Base-by-base conservation (phyloP, 352 stramenopile genomes). In the Phytophthora sansomeana region DNA sequence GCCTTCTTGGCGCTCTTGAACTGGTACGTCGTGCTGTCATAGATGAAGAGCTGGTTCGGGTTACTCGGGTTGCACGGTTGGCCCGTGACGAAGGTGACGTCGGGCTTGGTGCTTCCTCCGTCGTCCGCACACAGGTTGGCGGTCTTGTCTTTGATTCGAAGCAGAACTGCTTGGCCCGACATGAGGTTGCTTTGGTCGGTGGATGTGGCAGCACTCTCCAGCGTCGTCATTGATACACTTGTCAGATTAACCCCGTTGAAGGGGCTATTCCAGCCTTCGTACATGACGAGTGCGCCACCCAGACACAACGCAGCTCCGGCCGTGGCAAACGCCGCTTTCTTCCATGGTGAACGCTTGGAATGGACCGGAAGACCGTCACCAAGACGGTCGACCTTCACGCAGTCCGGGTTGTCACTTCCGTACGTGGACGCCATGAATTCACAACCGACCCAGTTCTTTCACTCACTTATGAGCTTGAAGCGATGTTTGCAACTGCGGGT, bases 111-210 rank as follows among this genome's bases (percentile, higher is more conserved):
- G 11, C 62, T 47, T 11, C 59, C 69, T 49, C 59, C 64, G 29
- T 71, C 64, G 39, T 77, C 63, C 13, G 69, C 49, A 48, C 67
- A 75, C 24, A 72, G 26, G 30, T 63, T 69, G 52, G 24, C 11
- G 0, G 7, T 43, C 33, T 67, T 67, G 16, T 41, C 42, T 4
- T 42, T 30, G 1, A 61, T 26, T 8, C 59, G 59, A 29, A 67
- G 28, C 29, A 67, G 30, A 26, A 63, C 36, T 10, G 24, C 10
- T 6, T 38, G 11, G 2, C 55, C 55, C 8, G 19, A 42, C 32
- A 24, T 55, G 14, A 63, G 16, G 16, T 55, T 55, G 30, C n/a
- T 55, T 13, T 55, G 30, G 28, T 55, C 48, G 10, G n/a, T 43
- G 13, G 48, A 32, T 13, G n/a, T 41, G 6, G 30, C 11, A 8